Conservation (phyloP, 2,329 filamentous ascomycete genomes). For the Ilyonectria robusta region DNA sequence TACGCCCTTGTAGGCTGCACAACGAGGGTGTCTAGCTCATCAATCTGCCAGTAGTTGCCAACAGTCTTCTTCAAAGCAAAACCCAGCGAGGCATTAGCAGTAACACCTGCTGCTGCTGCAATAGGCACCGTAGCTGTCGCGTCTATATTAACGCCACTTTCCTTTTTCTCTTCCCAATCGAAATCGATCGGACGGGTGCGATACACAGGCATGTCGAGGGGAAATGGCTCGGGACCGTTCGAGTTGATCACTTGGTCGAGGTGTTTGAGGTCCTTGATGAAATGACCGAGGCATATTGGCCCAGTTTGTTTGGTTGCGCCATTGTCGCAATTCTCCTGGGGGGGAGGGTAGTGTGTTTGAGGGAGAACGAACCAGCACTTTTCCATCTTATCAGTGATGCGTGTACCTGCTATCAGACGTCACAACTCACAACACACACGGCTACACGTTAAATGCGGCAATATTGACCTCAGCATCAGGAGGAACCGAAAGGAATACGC, state of each 20-base stretch:
- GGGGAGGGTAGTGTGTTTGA: slow-evolving; percentile 9
- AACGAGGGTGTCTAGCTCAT: background rate
- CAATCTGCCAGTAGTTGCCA: slow-evolving; percentile 2
- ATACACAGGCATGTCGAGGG: slow-evolving; percentile 5
- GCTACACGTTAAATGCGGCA: no score
- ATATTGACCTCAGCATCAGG: background rate
- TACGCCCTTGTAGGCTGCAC: slow-evolving; percentile 5
- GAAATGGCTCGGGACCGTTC: background rate
- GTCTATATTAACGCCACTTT: background rate
- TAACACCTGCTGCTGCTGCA: background rate
- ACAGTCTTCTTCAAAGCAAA: slow-evolving; percentile 4
- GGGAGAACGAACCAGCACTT: slow-evolving; percentile 12
- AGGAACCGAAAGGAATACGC: no score
- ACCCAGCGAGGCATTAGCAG: background rate
- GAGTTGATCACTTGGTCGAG: slow-evolving; percentile 3
- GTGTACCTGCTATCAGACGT: background rate
- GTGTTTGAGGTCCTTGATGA: slow-evolving; percentile 1
- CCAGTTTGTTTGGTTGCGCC: background rate
- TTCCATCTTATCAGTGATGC: background rate
- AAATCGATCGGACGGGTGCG: background rate
- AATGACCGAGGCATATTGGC: slow-evolving; percentile 1
- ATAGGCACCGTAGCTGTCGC: background rate
- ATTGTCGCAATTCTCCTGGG: background rate
- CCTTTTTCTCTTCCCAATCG: background rate
- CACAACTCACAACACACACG: no score